Percentiles rank a stretch among this genome's conserved stretches.
Evolutionary conservation across 169 alveolate genomes (phyloP).

Genomic region (Plasmodium chabaudi): DNA sequence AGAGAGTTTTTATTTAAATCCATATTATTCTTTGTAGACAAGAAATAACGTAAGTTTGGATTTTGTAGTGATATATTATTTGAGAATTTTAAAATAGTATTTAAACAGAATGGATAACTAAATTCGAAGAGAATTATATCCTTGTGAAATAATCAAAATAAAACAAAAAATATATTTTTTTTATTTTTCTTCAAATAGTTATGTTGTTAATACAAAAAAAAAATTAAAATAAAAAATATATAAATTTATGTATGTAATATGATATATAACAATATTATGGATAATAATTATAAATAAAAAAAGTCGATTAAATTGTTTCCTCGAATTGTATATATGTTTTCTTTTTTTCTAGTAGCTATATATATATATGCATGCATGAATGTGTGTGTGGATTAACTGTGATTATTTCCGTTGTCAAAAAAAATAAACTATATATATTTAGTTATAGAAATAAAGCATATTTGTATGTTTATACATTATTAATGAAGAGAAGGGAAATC

Average conservation of each 20-base stretch:
- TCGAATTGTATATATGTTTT: no score
- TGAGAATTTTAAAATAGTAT: not conserved
- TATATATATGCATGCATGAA: no score
- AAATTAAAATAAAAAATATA: constrained; percentile 8
- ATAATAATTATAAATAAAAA: no score
- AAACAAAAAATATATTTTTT: constrained; percentile 4
- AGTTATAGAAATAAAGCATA: no score
- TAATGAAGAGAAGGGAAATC: constrained; percentile 42
- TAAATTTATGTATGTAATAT: not conserved
- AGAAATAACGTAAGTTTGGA: not conserved
- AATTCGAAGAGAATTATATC: not conserved
- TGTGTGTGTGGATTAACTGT: no score
- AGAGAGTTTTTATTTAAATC: constrained; percentile 74
- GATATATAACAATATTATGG: not conserved
- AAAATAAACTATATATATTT: no score
- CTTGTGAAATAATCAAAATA: not conserved
- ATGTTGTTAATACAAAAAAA: constrained; percentile 6
- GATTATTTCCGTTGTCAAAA: no score
- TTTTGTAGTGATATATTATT: not conserved
- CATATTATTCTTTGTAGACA: constrained; percentile 74
- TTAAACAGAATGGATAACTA: not conserved
- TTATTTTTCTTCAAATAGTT: constrained; percentile 9
- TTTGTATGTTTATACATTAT: not conserved
- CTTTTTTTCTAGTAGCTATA: no score
- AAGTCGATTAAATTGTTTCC: no score